phyloP scores from a whole-genome alignment of 1,139 yeast genomes.

The Candida dubliniensis region DNA sequence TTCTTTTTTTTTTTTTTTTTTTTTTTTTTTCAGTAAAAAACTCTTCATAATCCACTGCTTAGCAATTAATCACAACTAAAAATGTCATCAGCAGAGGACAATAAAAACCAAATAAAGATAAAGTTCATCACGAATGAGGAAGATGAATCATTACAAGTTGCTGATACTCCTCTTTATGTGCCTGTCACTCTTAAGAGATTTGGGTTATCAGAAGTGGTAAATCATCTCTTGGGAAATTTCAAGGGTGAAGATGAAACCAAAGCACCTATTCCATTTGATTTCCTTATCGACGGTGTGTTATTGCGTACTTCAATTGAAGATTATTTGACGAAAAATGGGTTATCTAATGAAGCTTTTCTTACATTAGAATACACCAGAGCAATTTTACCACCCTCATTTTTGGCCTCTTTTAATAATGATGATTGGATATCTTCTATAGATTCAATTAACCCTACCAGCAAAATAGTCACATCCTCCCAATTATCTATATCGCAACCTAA shows the following conservation, averaged over 20 bases:
- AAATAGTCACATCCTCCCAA: conserved; percentile 31
- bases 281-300: conserved; percentile 80
- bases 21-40: not conserved
- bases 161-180: conserved; percentile 84
- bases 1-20: not conserved
- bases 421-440: conserved; percentile 93
- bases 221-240: conserved; percentile 61
- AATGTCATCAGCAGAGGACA: conserved; percentile 19
- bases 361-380: conserved; percentile 89
- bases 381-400: conserved; percentile 86
- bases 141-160: conserved; percentile 67
- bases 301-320: conserved; percentile 78
- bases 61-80: not conserved
- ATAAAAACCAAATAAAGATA: conserved; percentile 59
- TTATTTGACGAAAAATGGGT: conserved; percentile 71
- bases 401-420: conserved; percentile 86
- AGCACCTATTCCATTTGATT: conserved; percentile 85
- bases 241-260: conserved; percentile 36
- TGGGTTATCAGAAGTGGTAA: conserved; percentile 93
- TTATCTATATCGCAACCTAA: conserved; percentile 37
- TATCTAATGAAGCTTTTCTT: conserved; percentile 79
- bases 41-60: not conserved
- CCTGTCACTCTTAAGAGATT: conserved; percentile 84
- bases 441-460: conserved; percentile 37
- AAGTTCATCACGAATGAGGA: conserved; percentile 84